Conservation (phyloP, 2,329 filamentous ascomycete genomes). For the Aureobasidium zeae region DNA sequence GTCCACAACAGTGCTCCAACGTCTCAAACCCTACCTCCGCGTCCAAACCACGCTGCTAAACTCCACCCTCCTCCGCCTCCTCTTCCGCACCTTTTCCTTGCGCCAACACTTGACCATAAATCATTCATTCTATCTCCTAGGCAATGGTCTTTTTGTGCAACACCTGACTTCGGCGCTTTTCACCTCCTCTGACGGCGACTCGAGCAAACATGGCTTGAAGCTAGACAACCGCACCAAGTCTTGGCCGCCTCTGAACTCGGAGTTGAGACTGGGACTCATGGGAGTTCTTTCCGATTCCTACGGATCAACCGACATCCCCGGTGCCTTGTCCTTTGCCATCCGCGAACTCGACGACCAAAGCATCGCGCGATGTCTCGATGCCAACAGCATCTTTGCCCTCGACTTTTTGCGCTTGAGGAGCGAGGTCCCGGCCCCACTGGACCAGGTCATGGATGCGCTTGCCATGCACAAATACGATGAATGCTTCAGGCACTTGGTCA, state of each 20-base stretch:
- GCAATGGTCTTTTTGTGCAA: constrained; percentile 74
- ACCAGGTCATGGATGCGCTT: constrained; percentile 60
- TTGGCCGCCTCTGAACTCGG: constrained; percentile 92
- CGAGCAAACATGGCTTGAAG: constrained; percentile 72
- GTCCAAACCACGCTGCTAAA: constrained; percentile 71
- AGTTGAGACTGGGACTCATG: constrained; percentile 81
- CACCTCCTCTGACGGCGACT: constrained; percentile 51
- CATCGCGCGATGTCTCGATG: constrained; percentile 73
- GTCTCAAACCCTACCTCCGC: constrained; percentile 34
- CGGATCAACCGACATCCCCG: constrained; percentile 34
- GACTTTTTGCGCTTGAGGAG: constrained; percentile 88
- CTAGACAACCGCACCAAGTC: constrained; percentile 58
- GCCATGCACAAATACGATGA: constrained; percentile 73
- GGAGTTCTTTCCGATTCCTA: constrained; percentile 74
- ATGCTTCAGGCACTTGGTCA: constrained; percentile 71
- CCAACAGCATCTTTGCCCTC: constrained; percentile 74
- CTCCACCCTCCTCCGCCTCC: constrained; percentile 61
- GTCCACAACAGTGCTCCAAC: neutral
- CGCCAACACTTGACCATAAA: constrained; percentile 65
- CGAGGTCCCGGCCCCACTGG: constrained; percentile 61
- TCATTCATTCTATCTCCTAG: constrained; percentile 70
- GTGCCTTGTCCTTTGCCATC: constrained; percentile 59
- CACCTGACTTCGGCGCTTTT: constrained; percentile 77
- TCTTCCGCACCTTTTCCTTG: constrained; percentile 67
- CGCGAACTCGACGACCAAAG: constrained; percentile 70